Conservation (phyloP, 805 yeast species). For the Lachancea nothofagi region DNA sequence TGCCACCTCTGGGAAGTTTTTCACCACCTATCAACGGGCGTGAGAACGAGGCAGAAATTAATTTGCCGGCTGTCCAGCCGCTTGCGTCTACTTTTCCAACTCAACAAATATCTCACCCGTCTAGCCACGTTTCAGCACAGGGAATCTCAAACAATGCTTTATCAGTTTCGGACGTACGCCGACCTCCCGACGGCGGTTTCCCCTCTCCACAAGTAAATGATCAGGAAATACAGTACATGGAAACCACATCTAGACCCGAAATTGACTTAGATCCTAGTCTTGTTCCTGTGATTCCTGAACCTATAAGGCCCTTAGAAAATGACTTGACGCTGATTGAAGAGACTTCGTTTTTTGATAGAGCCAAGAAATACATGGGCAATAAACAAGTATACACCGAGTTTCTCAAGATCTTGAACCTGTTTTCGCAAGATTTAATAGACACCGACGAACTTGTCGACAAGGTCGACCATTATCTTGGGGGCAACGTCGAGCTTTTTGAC, state of each 20-base stretch:
- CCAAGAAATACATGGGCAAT: conserved; percentile 80
- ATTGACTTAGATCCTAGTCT: conserved; percentile 55
- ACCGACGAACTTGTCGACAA: conserved; percentile 74
- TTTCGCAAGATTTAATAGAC: conserved; percentile 86
- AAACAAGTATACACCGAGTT: conserved; percentile 91
- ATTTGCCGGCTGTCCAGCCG: conserved; percentile 29
- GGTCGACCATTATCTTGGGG: conserved; percentile 80
- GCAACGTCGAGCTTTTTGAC: conserved; percentile 66
- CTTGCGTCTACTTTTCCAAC: conserved; percentile 33
- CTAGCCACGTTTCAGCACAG: conserved; percentile 14
- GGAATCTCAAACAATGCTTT: conserved; percentile 27
- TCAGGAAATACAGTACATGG: conserved; percentile 10
- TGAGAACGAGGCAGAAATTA: conserved; percentile 17
- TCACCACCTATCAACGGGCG: conserved; percentile 35
- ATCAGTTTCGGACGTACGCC: conserved; percentile 35
- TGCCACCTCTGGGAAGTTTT: conserved; percentile 36
- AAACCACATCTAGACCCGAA: conserved; percentile 34
- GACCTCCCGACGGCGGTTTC: conserved; percentile 26
- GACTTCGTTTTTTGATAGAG: conserved; percentile 84
- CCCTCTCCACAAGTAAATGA: conserved; percentile 15
- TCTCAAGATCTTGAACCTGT: conserved; percentile 78
- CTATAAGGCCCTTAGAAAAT: conserved; percentile 53
- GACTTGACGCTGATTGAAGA: conserved; percentile 72
- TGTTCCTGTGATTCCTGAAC: conserved; percentile 83
- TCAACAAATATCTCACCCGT: conserved; percentile 36